Evolutionary conservation across 768 basidiomycete genomes (phyloP).

Genomic region (Cantharellus cinnabarinus): DNA sequence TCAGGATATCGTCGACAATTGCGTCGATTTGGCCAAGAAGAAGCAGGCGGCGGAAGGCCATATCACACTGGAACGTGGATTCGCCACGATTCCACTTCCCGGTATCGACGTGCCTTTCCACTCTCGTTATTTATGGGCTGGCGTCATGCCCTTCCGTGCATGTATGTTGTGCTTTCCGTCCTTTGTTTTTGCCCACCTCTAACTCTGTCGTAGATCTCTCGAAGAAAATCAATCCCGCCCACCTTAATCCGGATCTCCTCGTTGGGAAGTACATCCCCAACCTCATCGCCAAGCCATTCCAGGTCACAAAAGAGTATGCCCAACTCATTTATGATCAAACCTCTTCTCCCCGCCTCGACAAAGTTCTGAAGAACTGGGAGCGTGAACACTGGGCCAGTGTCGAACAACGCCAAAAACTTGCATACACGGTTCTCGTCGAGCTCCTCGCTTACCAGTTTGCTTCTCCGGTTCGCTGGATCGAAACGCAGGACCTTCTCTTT

Average conservation of each 20-base stretch:
- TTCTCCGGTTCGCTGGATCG: conserved; percentile 97
- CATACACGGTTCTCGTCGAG: conserved; percentile 92
- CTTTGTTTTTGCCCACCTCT: neutral
- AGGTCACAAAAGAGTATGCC: conserved; percentile 67
- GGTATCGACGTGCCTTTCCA: conserved; percentile 99
- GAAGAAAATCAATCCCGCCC: conserved; percentile 86
- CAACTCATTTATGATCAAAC: conserved; percentile 96
- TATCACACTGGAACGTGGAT: conserved; percentile 90
- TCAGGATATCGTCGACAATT: conserved; percentile 71
- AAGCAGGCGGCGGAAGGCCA: conserved; percentile 69
- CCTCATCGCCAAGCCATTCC: conserved; percentile 75
- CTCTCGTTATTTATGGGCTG: conserved; percentile 96
- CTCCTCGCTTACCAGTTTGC: conserved; percentile 96
- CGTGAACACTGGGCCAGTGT: conserved; percentile 66
- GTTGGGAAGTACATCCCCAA: conserved; percentile 95
- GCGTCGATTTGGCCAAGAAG: conserved; percentile 51
- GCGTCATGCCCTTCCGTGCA: conserved; percentile 91
- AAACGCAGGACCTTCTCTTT: conserved; percentile 94
- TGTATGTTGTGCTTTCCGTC: conserved; percentile 34
- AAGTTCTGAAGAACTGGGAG: conserved; percentile 88
- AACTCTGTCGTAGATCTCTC: conserved; percentile 45
- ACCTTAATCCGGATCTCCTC: conserved; percentile 87
- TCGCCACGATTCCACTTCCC: conserved; percentile 84
- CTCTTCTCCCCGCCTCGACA: conserved; percentile 82
- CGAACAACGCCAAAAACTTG: conserved; percentile 78